Evolutionary conservation across 208 protist species (phyloP), one percentile per base, ranked within the genome.

Genomic region (Trypanosoma mega): DNA sequence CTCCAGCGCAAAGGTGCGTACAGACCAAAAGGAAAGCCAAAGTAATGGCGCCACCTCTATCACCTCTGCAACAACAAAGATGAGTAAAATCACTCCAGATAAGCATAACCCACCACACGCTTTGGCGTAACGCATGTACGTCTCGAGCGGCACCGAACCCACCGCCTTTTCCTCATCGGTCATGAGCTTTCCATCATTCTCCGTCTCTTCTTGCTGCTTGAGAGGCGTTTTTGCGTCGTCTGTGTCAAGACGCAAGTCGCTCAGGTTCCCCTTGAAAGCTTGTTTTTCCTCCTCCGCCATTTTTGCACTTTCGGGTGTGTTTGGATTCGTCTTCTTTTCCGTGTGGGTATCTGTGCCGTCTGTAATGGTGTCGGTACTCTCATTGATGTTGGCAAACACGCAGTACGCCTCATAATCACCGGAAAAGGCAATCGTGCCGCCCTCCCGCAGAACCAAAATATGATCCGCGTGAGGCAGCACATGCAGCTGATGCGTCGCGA

Each of bases 401-500:
- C 45, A 41, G 76, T 76, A 86, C 1, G 49, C 65, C 11, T 63
- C 47, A 36, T 69, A 68, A 45, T 63, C 57, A 21, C 77, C 80
- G 3, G 50, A 23, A 52, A 79, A 86, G 18, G 37, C 49, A 36
- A 90, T 72, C 1, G 23, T 26, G 26, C 85, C 79, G 26, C 84
- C 66, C 18, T 67, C 63, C 16, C 76, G 57, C 50, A 98, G 27
- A 3, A 97, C 81, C 20, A 98, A 67, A 33, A 98, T 86, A 23
- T 81, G 60, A 58, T 98, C 90, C 3, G 75, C 80, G 4, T 83
- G 24, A 1, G 48, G 60, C n/a, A 97, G 34, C 37, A 79, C 89
- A 51, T 97, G 90, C 16, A 96, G 26, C 61, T 89, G 78, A 74
- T 98, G 92, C 4, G 92, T 97, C 4, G 93, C 85, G 0, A 98